Evolutionary conservation across 208 protist species (phyloP), one percentile per base, ranked within the genome.

Genomic region (Borovskyia barvae): DNA sequence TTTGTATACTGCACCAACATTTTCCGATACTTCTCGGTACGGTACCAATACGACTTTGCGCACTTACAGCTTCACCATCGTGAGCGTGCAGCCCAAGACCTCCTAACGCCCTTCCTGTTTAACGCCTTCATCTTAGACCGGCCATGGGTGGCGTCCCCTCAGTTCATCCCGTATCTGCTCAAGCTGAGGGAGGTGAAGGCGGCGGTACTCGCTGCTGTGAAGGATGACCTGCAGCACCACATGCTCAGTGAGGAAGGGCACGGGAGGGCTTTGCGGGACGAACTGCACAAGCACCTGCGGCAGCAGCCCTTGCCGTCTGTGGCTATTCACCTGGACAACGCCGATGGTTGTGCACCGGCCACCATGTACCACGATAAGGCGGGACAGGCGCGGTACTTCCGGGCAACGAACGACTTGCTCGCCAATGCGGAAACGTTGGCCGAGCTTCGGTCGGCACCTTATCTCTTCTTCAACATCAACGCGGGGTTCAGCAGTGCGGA

Each of bases 1-100:
- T 83, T 83, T 51, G 53, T 72, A 1, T 83, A 83, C 50, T 83
- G 76, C 57, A 75, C 62, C 0, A 46, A 64, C 11, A 77, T 83
- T 61, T 66, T 79, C 55, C 63, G 65, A n/a, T 68, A 64, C 58
- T 30, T 83, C n/a, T 58, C 62, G 6, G 48, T 54, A 4, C 60
- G 76, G 43, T 76, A 75, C 48, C 50, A 61, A 40, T 33, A 42
- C 19, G 66, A 72, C 26, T 41, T 60, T 0, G 54, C 54, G 17
- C 54, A 40, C 19, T n/a, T 60, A 24, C 54, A 60, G 42, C 42
- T 67, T 66, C 30, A 37, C 60, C 50, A 83, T 43, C 70, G 63
- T 8, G 32, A 50, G 28, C 70, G 76, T n/a, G 43, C 20, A 25
- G 49, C 56, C 14, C 37, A 28, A 2, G 76, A 83, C 42, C 20